Evolutionary conservation across 768 basidiomycete species (phyloP).

Genomic region (Fomitopsis serialis): DNA sequence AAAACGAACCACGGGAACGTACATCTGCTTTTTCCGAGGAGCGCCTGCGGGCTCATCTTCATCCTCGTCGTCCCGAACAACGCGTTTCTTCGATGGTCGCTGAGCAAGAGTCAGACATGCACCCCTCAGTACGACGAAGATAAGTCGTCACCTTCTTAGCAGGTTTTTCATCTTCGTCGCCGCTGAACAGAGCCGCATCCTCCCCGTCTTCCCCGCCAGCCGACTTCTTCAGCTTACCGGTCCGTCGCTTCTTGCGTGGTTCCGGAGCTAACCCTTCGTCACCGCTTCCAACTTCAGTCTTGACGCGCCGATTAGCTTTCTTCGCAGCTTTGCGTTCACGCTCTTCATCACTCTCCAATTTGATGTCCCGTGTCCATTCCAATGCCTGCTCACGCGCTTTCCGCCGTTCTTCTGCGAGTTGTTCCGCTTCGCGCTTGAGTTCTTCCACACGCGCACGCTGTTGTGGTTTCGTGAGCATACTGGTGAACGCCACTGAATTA

Average conservation of each 20-base stretch:
- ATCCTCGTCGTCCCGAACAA: conserved; percentile 74
- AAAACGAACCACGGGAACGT: conserved; percentile 20
- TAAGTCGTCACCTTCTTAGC: conserved; percentile 52
- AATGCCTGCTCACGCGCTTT: conserved; percentile 73
- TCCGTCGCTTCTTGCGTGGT: conserved; percentile 61
- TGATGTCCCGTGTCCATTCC: conserved; percentile 68
- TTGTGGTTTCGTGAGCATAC: conserved; percentile 1
- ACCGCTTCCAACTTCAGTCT: conserved; percentile 45
- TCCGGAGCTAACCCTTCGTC: conserved; percentile 33
- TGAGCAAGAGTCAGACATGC: conserved; percentile 8
- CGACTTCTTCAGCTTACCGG: conserved; percentile 61
- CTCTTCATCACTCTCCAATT: conserved; percentile 74
- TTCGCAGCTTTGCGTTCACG: conserved; percentile 48
- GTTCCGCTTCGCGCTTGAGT: conserved; percentile 64
- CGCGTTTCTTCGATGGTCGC: conserved; percentile 63
- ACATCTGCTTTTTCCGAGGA: conserved; percentile 79
- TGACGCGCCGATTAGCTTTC: conserved; percentile 46
- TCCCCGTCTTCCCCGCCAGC: conserved; percentile 45
- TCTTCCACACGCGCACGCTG: conserved; percentile 62
- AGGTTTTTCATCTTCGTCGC: conserved; percentile 63
- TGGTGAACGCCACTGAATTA: not conserved
- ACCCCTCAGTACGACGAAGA: not conserved
- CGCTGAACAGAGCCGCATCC: conserved; percentile 64
- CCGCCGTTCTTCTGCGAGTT: conserved; percentile 74
- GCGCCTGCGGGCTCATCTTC: conserved; percentile 53